Evolutionary conservation across 495 filamentous ascomycete species (phyloP), one percentile per base, ranked within the genome.

Genomic region (Penicillium silybi): DNA sequence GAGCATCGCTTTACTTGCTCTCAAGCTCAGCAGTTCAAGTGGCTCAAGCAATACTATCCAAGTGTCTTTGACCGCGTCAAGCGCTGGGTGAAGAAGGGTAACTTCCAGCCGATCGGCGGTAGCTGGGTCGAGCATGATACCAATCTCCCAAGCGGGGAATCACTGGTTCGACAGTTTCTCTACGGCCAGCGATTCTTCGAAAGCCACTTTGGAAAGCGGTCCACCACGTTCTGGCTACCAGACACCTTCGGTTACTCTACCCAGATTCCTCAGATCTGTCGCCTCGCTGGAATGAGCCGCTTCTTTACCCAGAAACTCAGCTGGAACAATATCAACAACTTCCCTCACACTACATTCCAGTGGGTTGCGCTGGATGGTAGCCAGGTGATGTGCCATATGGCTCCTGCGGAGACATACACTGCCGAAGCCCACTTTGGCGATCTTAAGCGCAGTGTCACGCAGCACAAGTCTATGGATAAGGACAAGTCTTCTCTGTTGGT

Each of bases 101-200:
- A 80, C 38, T 98, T 98, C 67, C 91, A 96, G 54, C 90, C 90
- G 11, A 89, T 98, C 61, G 93, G 93, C 49, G 93, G 93, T 38
- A 96, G 91, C 68, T 98, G 93, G 93, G 93, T 98, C 16, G 93
- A 98, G 60, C 93, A 98, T 64, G 93, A 98, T 62, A 98, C 93
- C 35, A 98, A 98, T 67, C 77, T 98, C 77, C 93, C 93, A 0
- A 89, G 90, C 56, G 93, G 93, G 34, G 93, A 98, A 69, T 96
- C 92, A 5, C 78, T 98, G 19, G 85, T 92, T 44, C 83, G 93
- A n/a, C 93, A 98, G 62, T 98, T 98, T 61, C 63, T 97, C 27
- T 95, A 95, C 54, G 90, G 91, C 23, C 93, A 98, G 65, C 81
- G 93, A 26, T 95, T 91, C 70, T 98, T 95, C 58, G 87, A 98